These are phyloP conservation scores for Candida argentea DNA, from an alignment of 805 yeast species.

Conservation along the genomic window DNA sequence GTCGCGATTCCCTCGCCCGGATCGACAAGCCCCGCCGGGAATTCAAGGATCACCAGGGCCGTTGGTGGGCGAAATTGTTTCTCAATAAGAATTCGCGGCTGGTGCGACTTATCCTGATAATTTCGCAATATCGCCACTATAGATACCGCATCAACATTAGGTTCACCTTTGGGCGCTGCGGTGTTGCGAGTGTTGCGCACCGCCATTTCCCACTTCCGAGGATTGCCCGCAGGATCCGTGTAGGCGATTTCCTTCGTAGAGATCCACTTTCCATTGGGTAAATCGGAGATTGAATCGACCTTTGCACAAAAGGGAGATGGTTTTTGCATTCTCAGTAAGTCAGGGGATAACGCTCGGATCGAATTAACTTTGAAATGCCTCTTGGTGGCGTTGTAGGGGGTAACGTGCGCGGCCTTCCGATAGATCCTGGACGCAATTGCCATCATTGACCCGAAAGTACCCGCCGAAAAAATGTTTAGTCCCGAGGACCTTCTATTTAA, in stretches of 20 bases:
- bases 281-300: slow-evolving; percentile 20
- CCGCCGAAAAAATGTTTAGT: not conserved
- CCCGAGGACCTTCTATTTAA: not conserved
- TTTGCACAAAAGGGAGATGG: slow-evolving; percentile 29
- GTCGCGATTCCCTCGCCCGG: slow-evolving; percentile 65
- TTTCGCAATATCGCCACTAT: slow-evolving; percentile 62
- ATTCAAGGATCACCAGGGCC: slow-evolving; percentile 77
- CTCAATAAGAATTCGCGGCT: slow-evolving; percentile 43
- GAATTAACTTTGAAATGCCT: too few species aligned
- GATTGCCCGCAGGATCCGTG: slow-evolving; percentile 56
- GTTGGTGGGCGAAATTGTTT: slow-evolving; percentile 94
- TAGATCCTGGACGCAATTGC: slow-evolving; percentile 1
- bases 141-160: slow-evolving; percentile 83
- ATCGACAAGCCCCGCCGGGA: slow-evolving; percentile 93
- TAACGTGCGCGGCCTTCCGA: too few species aligned
- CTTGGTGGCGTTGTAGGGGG: too few species aligned
- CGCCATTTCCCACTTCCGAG: slow-evolving; percentile 87
- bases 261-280: slow-evolving; percentile 34
- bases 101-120: too few species aligned
- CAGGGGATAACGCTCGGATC: too few species aligned
- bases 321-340: too few species aligned
- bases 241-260: slow-evolving; percentile 56
- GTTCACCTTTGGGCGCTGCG: slow-evolving; percentile 13
- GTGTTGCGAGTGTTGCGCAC: slow-evolving; percentile 61
- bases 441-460: not conserved